Percentiles rank a stretch among this genome's conserved stretches.
These are phyloP conservation scores for Aspergillus ostianus DNA, from an alignment of 495 filamentous ascomycete genomes.

Conservation along the genomic window DNA sequence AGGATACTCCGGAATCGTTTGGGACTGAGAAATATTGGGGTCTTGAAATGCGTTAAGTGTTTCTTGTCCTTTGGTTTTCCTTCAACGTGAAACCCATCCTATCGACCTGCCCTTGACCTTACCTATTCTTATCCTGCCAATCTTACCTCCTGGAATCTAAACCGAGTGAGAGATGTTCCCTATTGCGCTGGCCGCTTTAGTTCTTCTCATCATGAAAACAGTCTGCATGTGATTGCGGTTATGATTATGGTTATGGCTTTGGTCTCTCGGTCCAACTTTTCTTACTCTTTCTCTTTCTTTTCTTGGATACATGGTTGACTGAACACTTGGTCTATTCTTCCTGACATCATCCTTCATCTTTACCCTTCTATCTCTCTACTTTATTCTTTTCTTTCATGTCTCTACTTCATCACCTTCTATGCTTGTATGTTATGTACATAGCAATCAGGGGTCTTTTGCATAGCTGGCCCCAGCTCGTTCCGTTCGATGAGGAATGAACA, in stretches of 20 bases:
- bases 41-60: conserved; percentile 32
- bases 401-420: neutral
- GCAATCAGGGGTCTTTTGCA: neutral
- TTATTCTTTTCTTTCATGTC: neutral
- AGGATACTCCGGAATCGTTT: conserved; percentile 60
- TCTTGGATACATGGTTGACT: no score
- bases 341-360: neutral
- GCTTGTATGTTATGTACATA: neutral
- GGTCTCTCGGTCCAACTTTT: conserved; percentile 2
- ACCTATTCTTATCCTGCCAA: neutral
- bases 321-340: neutral
- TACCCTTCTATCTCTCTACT: neutral
- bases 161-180: neutral
- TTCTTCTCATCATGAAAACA: neutral
- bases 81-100: neutral
- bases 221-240: no score
- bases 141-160: no score
- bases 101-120: conserved; percentile 2
- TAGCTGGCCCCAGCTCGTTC: neutral
- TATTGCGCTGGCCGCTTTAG: conserved; percentile 1
- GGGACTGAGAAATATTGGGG: conserved; percentile 75
- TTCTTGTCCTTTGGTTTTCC: conserved; percentile 2
- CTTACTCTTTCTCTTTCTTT: neutral
- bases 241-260: no score
- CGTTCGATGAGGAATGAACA: neutral